Evolutionary conservation across 2,329 filamentous ascomycete species (phyloP).

Genomic region (Monosporascus sp.): DNA sequence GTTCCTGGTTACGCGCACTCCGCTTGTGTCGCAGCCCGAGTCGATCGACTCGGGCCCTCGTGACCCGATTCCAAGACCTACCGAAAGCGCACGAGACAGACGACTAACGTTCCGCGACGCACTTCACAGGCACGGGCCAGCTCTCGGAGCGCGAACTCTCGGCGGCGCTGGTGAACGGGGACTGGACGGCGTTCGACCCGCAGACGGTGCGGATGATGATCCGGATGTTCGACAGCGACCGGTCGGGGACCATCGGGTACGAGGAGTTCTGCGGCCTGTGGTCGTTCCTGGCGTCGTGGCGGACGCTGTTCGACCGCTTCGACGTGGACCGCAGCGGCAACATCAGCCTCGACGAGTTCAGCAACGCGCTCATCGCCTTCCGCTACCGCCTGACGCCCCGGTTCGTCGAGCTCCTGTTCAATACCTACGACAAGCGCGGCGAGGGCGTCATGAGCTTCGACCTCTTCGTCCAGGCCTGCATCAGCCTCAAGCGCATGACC

Average conservation of each 20-base stretch:
- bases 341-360: slow-evolving; percentile 83
- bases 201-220: slow-evolving; percentile 99
- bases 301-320: slow-evolving; percentile 90
- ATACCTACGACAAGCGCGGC: slow-evolving; percentile 76
- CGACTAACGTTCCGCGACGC: slow-evolving; percentile 3
- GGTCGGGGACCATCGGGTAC: slow-evolving; percentile 84
- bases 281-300: slow-evolving; percentile 93
- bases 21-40: too few species aligned
- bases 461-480: slow-evolving; percentile 95
- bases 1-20: too few species aligned
- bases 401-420: slow-evolving; percentile 82
- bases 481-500: slow-evolving; percentile 95
- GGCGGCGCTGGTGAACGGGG: slow-evolving; percentile 89
- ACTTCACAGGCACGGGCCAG: slow-evolving; percentile 61
- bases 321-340: slow-evolving; percentile 82
- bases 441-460: slow-evolving; percentile 82
- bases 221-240: slow-evolving; percentile 95
- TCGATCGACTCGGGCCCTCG: too few species aligned
- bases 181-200: slow-evolving; percentile 89
- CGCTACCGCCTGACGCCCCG: slow-evolving; percentile 82
- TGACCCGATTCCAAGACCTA: background rate
- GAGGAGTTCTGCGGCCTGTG: slow-evolving; percentile 95
- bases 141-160: slow-evolving; percentile 84
- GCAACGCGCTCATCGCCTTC: slow-evolving; percentile 85
- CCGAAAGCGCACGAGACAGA: background rate